Evolutionary conservation across 1,284 basidiomycete species (phyloP).

Genomic region (Microbotryum saponariae): DNA sequence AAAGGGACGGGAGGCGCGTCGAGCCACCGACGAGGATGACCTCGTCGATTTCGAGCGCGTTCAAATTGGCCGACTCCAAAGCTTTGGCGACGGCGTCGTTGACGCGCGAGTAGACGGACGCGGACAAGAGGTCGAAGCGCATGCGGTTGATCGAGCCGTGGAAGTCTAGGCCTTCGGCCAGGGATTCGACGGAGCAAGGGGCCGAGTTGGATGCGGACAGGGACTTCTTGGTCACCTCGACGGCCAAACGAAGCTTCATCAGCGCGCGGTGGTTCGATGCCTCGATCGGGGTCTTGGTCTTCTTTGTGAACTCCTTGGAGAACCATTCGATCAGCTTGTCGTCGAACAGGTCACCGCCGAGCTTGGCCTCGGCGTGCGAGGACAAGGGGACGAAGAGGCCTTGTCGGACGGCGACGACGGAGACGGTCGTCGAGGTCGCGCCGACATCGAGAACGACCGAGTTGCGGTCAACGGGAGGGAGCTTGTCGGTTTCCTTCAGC

Average conservation of each 20-base stretch:
- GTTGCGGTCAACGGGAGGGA: constrained; percentile 52
- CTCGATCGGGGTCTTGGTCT: constrained; percentile 71
- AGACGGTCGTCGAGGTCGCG: constrained; percentile 50
- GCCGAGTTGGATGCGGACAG: constrained; percentile 81
- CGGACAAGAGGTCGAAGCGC: constrained; percentile 82
- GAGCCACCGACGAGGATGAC: constrained; percentile 84
- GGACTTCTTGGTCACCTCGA: constrained; percentile 92
- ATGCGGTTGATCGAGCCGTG: constrained; percentile 87
- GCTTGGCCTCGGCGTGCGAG: constrained; percentile 46
- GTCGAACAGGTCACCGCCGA: constrained; percentile 56
- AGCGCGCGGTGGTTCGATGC: constrained; percentile 69
- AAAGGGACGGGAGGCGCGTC: constrained; percentile 74
- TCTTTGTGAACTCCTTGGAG: constrained; percentile 94
- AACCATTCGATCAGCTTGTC: constrained; percentile 81
- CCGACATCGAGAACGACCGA: constrained; percentile 53
- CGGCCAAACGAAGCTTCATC: constrained; percentile 83
- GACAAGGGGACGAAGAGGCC: constrained; percentile 51
- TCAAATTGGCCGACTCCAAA: constrained; percentile 56
- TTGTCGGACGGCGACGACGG: constrained; percentile 48
- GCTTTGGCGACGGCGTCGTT: constrained; percentile 57
- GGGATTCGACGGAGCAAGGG: constrained; percentile 80
- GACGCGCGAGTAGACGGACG: constrained; percentile 64
- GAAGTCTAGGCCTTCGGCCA: constrained; percentile 91
- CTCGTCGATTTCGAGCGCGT: constrained; percentile 78
- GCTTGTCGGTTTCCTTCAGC: constrained; percentile 49